Evolutionary conservation across 208 protist species (phyloP), one percentile per base, ranked within the genome.

Genomic region (Trypanosoma scelopori): DNA sequence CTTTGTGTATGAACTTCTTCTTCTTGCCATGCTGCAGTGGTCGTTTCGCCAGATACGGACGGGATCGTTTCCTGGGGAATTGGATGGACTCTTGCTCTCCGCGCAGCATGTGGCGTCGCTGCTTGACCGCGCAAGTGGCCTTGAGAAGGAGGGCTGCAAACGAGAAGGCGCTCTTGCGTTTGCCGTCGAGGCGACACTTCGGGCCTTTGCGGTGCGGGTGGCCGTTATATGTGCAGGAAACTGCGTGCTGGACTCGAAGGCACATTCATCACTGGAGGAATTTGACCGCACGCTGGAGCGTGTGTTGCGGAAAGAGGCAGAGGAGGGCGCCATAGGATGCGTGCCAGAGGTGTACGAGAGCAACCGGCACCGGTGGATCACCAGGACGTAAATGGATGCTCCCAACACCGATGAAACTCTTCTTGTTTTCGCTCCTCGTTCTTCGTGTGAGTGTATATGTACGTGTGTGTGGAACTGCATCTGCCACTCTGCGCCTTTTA

Each of bases 201-300:
- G 77, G 1, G 79, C 71, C 18, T 61, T 89, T 52, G 49, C 68
- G 0, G 72, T 74, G 56, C 79, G 79, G 18, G 59, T 47, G 13
- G 52, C 63, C 15, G 42, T 69, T 22, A 45, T 85, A 23, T 60
- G 66, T 45, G 35, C 30, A 42, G 3, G n/a, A 58, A 43, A 45
- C 3, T 4, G n/a, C 11, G 11, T 28, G 32, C 16, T 28, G 7
- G 39, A 32, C 6, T 39, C 25, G 37, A 58, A 35, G 16, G 20
- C 15, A 45, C 18, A 23, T n/a, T 30, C 23, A 15, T 25, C 23
- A 47, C 30, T 71, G 20, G 37, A 25, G 23, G 39, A 71, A 39
- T 71, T 71, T 65, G 65, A 71, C 46, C n/a, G 41, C 12, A 46
- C 64, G 47, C 9, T 71, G 0, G n/a, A 41, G 13, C 45, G 15